Evolutionary conservation across 2,329 filamentous ascomycete species (phyloP), one percentile per base, ranked within the genome.

Genomic region (Penicillium sp.): DNA sequence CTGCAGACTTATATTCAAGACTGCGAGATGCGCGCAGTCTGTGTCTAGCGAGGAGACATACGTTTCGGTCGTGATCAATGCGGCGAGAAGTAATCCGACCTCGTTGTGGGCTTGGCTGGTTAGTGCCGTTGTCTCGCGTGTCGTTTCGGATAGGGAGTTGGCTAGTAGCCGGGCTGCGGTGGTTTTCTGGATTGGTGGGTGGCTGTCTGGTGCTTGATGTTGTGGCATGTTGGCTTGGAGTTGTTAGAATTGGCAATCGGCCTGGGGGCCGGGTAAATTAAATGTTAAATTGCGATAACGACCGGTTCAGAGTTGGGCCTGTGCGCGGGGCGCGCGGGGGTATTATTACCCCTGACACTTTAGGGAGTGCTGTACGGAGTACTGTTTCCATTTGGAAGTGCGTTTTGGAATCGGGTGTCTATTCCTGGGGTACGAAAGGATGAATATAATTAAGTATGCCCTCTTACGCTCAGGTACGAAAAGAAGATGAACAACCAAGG

Each of bases 31-130:
- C 4, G 30, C 13, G 8, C 16, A 36, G 13, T 44, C 39, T 18
- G 30, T 11, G 12, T 38, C 37, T 12, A 52, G 45, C 3, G 48
- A 29, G 19, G 41, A 45, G 1, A 30, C 39, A 28, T 47, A 37
- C 2, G 44, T 16, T 33, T 48, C 49, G 4, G 55, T 49, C 1
- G 30, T 36, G 14, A 18, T 14, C 7, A 56, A 16, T 3, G 53
- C 39, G 1, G 39, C 19, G 13, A 51, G 36, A 18, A 59, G 49
- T 19, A 58, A 31, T 6, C 33, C 42, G n/a, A 59, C 45, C 25
- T 59, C 56, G 19, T 50, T 48, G 3, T 49, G 42, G 4, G 42
- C 44, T 27, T 54, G 55, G 30, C 47, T 58, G n/a, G 50, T 45
- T 10, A 51, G 34, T 10, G 50, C 44, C 3, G 49, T 41, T 25